Evolutionary conservation across 305 asterid genomes (phyloP).

Genomic region (Striga hermonthica): DNA sequence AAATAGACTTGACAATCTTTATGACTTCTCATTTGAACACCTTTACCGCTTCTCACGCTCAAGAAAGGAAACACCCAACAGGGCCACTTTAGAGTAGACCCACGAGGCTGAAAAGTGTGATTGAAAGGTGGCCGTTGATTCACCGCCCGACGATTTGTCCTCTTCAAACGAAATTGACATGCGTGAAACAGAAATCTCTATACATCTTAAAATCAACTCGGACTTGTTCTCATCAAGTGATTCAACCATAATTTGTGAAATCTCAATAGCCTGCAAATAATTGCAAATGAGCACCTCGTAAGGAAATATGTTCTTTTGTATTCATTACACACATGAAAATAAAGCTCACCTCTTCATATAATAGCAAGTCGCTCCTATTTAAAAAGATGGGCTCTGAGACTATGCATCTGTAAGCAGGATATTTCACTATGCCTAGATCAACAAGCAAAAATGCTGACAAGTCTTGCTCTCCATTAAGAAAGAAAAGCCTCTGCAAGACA

Average conservation of each 20-base stretch:
- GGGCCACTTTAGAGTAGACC: constrained; percentile 87
- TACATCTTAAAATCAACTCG: constrained; percentile 63
- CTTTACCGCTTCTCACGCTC: constrained; percentile 82
- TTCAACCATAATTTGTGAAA: constrained; percentile 86
- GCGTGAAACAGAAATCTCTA: constrained; percentile 57
- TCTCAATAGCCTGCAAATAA: constrained; percentile 68
- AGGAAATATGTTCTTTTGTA: constrained; percentile 3
- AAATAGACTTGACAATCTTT: not conserved
- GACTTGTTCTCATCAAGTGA: constrained; percentile 58
- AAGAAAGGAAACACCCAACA: constrained; percentile 79
- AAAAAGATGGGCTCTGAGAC: constrained; percentile 56
- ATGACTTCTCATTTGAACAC: not conserved
- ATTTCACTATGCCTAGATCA: constrained; percentile 81
- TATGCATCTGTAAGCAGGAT: constrained; percentile 82
- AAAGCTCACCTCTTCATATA: constrained; percentile 78
- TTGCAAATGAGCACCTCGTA: constrained; percentile 27
- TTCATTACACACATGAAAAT: constrained; percentile 19
- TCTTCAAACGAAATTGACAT: constrained; percentile 44
- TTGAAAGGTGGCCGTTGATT: constrained; percentile 47
- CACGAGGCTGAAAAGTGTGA: constrained; percentile 73
- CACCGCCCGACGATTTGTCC: constrained; percentile 41
- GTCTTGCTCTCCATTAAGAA: constrained; percentile 93
- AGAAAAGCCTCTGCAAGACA: constrained; percentile 81
- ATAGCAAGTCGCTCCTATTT: constrained; percentile 59
- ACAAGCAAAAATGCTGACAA: constrained; percentile 80